A percentile compares a stretch with the other conserved stretches of the same genome.
These are phyloP conservation scores for Phytophthora palmivora DNA, from an alignment of 352 stramenopile genomes.

Conservation along the genomic window DNA sequence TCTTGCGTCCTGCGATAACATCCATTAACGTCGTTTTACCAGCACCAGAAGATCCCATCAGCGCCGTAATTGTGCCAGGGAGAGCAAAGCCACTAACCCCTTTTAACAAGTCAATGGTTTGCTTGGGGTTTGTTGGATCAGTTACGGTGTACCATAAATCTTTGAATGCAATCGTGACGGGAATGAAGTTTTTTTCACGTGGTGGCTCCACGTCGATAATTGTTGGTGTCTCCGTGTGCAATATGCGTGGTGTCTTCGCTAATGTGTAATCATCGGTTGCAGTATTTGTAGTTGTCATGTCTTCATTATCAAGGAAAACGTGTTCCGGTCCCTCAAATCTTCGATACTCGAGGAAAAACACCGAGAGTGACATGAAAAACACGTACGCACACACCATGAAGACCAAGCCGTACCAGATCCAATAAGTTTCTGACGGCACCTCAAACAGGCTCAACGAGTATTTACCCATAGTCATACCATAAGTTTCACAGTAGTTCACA, in stretches of 20 bases:
- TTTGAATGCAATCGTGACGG: constrained; percentile 53
- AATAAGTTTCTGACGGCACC: constrained; percentile 33
- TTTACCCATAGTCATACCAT: constrained; percentile 37
- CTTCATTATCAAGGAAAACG: constrained; percentile 20
- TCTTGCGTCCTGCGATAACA: too few relatives aligned
- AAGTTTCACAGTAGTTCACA: constrained; percentile 37
- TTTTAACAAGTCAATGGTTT: constrained; percentile 54
- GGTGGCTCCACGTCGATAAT: constrained; percentile 8
- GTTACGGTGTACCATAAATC: constrained; percentile 62
- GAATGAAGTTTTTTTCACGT: constrained; percentile 34
- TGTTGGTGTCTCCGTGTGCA: background rate
- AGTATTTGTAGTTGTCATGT: constrained; percentile 3
- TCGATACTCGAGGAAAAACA: constrained; percentile 38
- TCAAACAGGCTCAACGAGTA: constrained; percentile 43
- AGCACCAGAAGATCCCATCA: constrained; percentile 35
- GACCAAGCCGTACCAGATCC: constrained; percentile 34
- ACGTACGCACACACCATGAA: constrained; percentile 38
- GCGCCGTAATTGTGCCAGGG: constrained; percentile 29
- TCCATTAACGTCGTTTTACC: constrained; percentile 37
- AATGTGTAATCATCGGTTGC: constrained; percentile 8
- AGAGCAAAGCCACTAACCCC: constrained; percentile 40
- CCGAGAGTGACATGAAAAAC: constrained; percentile 42
- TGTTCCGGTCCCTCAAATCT: constrained; percentile 34
- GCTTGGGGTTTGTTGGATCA: constrained; percentile 41
- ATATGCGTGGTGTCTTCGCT: constrained; percentile 11